Percentiles rank a stretch among this genome's conserved stretches.
Evolutionary conservation across 345 rosid species (phyloP).

Genomic region (Aquilaria sinensis): DNA sequence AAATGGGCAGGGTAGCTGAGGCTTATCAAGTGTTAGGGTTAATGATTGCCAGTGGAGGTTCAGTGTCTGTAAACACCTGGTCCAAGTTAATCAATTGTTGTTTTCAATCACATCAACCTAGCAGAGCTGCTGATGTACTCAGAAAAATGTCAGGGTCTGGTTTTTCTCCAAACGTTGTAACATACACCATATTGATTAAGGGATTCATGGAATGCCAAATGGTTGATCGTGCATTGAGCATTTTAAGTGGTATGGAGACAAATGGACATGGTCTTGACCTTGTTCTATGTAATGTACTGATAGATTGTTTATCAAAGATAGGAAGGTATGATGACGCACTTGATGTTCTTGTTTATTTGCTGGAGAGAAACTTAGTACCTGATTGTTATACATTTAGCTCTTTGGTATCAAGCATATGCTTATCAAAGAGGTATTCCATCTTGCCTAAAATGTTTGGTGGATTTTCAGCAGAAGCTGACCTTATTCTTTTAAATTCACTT

Average conservation of each 20-base stretch:
- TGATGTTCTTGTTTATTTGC: constrained; percentile 32
- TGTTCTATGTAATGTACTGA: constrained; percentile 58
- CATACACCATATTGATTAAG: constrained; percentile 56
- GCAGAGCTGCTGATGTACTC: constrained; percentile 38
- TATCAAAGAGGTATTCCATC: constrained; percentile 33
- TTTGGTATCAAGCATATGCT: constrained; percentile 37
- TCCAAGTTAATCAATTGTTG: constrained; percentile 43
- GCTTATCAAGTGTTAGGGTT: constrained; percentile 49
- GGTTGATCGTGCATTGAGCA: constrained; percentile 34
- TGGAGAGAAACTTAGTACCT: constrained; percentile 34
- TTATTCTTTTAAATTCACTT: constrained; percentile 47
- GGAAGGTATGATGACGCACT: constrained; percentile 55
- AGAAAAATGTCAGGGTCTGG: constrained; percentile 50
- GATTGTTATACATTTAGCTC: constrained; percentile 65
- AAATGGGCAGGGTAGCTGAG: constrained; percentile 27
- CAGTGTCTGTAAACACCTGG: constrained; percentile 51
- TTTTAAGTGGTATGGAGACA: constrained; percentile 33
- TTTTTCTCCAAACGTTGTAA: constrained; percentile 52
- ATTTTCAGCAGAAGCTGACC: constrained; percentile 28
- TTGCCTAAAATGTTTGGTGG: constrained; percentile 26
- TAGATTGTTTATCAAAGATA: constrained; percentile 44
- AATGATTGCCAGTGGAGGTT: constrained; percentile 39
- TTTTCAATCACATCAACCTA: constrained; percentile 31
- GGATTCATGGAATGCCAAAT: constrained; percentile 43
- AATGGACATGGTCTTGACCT: constrained; percentile 48